Conservation (phyloP, 768 basidiomycete species). For the Sarcodon aspratus region DNA sequence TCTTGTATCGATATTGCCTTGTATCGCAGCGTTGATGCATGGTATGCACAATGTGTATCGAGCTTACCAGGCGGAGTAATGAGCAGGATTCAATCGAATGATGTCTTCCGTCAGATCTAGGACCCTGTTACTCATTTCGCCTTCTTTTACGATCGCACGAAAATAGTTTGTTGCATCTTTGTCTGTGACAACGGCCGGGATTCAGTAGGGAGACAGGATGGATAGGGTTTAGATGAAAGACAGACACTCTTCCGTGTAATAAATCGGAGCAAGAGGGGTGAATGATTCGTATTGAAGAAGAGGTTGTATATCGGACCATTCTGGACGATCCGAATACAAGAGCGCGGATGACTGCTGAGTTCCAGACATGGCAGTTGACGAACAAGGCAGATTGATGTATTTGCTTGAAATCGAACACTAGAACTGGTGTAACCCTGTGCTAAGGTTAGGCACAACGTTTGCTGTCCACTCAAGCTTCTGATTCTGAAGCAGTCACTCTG, state of each 20-base stretch:
- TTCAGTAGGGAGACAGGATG: constrained; percentile 3
- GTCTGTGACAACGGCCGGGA: constrained; percentile 35
- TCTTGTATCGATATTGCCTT: constrained; percentile 95
- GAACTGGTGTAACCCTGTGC: too few relatives aligned
- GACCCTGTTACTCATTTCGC: constrained; percentile 73
- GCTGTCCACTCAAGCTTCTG: too few relatives aligned
- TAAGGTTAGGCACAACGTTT: too few relatives aligned
- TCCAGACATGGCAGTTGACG: too few relatives aligned
- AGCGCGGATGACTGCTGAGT: background rate
- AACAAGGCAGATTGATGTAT: too few relatives aligned
- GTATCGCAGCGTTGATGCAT: background rate
- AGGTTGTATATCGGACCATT: constrained; percentile 77
- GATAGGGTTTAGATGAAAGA: constrained; percentile 4
- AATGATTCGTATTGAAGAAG: constrained; percentile 71
- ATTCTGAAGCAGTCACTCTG: too few relatives aligned
- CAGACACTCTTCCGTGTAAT: constrained; percentile 75
- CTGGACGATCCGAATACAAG: constrained; percentile 50
- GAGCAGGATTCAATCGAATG: constrained; percentile 88
- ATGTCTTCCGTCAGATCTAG: constrained; percentile 82
- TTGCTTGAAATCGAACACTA: too few relatives aligned
- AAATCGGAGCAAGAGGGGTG: constrained; percentile 81
- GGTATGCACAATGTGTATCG: background rate
- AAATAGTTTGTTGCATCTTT: constrained; percentile 91
- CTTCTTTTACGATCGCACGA: constrained; percentile 65
- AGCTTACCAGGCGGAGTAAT: constrained; percentile 90